These are phyloP conservation scores for Daldinia childiae DNA, from an alignment of 495 filamentous ascomycete genomes.

Conservation along the genomic window DNA sequence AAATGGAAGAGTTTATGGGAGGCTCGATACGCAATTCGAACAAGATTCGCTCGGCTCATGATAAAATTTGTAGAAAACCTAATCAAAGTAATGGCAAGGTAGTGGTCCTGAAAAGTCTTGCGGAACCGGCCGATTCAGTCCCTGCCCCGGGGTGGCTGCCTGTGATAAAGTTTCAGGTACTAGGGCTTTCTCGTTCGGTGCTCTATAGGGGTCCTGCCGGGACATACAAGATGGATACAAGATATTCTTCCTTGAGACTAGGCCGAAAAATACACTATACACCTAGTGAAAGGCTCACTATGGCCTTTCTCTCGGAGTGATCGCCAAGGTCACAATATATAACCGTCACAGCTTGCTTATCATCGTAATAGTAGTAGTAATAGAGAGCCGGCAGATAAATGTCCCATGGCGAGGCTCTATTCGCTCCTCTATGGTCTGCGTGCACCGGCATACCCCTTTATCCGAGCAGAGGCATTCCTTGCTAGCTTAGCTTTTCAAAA, in stretches of 20 bases:
- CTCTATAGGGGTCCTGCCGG: no score
- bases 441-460: background rate
- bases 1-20: background rate
- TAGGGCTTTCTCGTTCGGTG: background rate
- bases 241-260: background rate
- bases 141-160: background rate
- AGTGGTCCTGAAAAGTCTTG: background rate
- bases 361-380: background rate
- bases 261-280: background rate
- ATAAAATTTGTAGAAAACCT: slow-evolving; percentile 2
- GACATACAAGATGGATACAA: background rate
- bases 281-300: background rate
- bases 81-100: slow-evolving; percentile 9
- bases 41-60: no score
- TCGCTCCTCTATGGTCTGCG: background rate
- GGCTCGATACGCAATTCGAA: background rate
- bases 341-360: background rate
- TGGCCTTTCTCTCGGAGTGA: background rate
- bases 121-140: background rate
- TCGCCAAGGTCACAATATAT: background rate
- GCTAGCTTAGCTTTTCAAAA: background rate
- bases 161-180: background rate
- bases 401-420: background rate
- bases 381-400: background rate
- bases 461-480: background rate